Evolutionary conservation across 1,284 basidiomycete genomes (phyloP).

Genomic region (Leucoagaricus sp.): DNA sequence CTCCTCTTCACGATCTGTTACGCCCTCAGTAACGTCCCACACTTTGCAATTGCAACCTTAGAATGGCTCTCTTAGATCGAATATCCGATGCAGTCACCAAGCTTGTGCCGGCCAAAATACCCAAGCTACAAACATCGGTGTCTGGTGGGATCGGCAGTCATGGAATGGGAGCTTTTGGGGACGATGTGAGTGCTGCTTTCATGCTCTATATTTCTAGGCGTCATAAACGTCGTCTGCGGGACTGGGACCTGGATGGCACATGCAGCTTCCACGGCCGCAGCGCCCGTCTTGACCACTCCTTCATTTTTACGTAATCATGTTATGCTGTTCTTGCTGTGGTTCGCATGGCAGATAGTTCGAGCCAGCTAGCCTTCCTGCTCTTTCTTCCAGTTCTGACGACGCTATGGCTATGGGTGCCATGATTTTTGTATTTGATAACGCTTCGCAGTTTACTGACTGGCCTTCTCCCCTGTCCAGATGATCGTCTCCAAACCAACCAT

Average conservation of each 20-base stretch:
- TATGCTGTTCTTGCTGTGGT: constrained; percentile 40
- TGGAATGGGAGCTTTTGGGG: constrained; percentile 63
- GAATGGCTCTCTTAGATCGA: constrained; percentile 42
- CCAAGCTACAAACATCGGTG: constrained; percentile 37
- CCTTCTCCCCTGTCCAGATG: constrained; percentile 57
- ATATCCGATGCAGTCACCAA: constrained; percentile 40
- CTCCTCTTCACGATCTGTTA: neutral
- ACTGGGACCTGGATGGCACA: no score
- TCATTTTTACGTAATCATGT: constrained; percentile 59
- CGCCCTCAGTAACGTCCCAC: neutral
- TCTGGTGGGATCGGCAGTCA: constrained; percentile 55
- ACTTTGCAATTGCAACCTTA: constrained; percentile 11
- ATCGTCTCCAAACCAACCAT: constrained; percentile 81
- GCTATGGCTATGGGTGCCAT: constrained; percentile 63
- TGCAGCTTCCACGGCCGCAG: constrained; percentile 1
- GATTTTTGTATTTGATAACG: neutral
- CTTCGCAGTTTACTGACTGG: constrained; percentile 14
- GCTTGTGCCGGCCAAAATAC: constrained; percentile 37
- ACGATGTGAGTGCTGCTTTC: constrained; percentile 56
- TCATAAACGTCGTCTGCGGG: no score
- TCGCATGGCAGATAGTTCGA: constrained; percentile 41
- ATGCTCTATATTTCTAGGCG: constrained; percentile 20
- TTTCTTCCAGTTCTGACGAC: constrained; percentile 62
- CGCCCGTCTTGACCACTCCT: neutral
- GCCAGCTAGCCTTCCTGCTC: constrained; percentile 57